These are phyloP conservation scores for Arabidopsis thaliana DNA, from an alignment of 345 rosid genomes.

Conservation along the genomic window DNA sequence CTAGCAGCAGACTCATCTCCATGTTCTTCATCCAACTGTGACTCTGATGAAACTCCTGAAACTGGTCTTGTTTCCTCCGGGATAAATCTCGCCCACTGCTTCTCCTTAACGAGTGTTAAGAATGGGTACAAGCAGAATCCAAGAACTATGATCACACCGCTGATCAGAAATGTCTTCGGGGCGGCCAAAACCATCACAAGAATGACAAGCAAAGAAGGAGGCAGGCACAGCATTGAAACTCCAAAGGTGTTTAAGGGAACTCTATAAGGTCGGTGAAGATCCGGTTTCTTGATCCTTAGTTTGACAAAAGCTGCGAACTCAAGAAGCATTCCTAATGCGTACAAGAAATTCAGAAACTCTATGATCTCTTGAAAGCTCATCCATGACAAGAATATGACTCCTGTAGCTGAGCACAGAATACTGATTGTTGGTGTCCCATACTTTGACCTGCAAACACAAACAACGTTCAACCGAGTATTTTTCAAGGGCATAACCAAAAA, in stretches of 20 bases:
- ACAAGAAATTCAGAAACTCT: conserved; percentile 89
- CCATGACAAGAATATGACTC: conserved; percentile 90
- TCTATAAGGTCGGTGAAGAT: conserved; percentile 74
- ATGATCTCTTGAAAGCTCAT: conserved; percentile 92
- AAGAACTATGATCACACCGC: conserved; percentile 56
- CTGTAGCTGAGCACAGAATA: conserved; percentile 83
- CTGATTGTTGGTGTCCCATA: conserved; percentile 88
- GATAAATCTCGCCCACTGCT: conserved; percentile 57
- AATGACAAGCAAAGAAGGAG: conserved; percentile 70
- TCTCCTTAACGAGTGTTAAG: conserved; percentile 56
- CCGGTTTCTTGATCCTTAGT: conserved; percentile 74
- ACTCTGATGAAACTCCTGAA: conserved; percentile 30
- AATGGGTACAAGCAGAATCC: conserved; percentile 69
- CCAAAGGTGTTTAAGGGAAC: conserved; percentile 78
- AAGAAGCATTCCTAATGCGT: conserved; percentile 85
- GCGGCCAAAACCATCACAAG: conserved; percentile 88
- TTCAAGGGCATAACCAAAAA: conserved; percentile 1
- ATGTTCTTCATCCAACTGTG: conserved; percentile 45
- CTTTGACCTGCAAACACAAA: conserved; percentile 63
- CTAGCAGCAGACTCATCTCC: conserved; percentile 61
- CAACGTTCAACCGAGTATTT: conserved; percentile 16
- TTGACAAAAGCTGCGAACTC: conserved; percentile 86
- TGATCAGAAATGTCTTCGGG: conserved; percentile 60
- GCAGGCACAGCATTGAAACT: conserved; percentile 64
- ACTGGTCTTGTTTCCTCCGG: conserved; percentile 34